Percentiles rank a stretch among this genome's conserved stretches.
Conservation (phyloP, 2,329 filamentous ascomycete genomes). For the Zymoseptoria ardabiliae region DNA sequence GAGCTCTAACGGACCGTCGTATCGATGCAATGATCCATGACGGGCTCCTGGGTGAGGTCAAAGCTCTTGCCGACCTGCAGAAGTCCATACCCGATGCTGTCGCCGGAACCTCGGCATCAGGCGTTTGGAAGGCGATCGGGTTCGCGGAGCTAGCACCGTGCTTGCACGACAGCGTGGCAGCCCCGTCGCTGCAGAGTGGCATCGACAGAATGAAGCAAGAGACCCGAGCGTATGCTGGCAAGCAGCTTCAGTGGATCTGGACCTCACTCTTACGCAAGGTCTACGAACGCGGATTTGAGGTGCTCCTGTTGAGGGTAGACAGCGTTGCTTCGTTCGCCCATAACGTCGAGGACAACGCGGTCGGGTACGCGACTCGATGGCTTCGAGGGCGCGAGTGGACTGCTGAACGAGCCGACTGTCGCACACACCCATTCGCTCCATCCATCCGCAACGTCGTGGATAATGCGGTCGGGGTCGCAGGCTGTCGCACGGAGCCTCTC, state of each 20-base stretch:
- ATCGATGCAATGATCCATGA: background rate
- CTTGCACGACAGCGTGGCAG: background rate
- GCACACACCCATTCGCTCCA: background rate
- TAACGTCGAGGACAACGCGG: background rate
- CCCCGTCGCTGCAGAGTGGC: background rate
- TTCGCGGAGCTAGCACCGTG: background rate
- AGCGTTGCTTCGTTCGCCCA: background rate
- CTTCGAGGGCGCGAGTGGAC: background rate
- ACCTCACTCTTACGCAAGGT: background rate
- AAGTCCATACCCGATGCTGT: background rate
- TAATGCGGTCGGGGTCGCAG: no score
- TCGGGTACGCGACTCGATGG: background rate
- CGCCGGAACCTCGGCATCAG: background rate
- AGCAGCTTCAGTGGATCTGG: background rate
- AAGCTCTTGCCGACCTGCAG: background rate
- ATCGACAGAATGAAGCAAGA: background rate
- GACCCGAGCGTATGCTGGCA: background rate
- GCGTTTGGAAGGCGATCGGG: background rate
- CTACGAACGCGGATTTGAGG: background rate
- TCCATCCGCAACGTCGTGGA: no score
- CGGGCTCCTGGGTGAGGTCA: background rate
- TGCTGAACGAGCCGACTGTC: background rate
- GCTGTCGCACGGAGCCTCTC: no score
- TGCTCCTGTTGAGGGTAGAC: background rate
- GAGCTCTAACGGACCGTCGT: background rate